phyloP scores from a whole-genome alignment of 257 asterid species.

The Solanum microdontum region DNA sequence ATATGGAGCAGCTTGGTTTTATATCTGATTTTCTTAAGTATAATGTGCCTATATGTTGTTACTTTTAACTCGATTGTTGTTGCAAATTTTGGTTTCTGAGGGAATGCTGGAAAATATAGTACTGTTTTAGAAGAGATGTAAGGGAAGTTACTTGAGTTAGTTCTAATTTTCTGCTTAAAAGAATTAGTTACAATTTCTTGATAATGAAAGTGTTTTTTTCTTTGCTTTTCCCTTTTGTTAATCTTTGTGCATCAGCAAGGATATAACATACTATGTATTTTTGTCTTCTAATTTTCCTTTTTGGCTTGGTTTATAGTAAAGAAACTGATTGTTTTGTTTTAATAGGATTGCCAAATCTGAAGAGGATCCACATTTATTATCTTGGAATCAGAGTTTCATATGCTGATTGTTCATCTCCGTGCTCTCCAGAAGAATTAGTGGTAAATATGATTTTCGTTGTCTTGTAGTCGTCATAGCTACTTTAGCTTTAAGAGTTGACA shows the following conservation, averaged over 20 bases:
- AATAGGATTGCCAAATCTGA: not conserved
- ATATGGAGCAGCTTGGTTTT: not conserved
- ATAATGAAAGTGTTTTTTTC: not conserved
- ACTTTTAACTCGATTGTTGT: not conserved
- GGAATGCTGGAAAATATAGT: not conserved
- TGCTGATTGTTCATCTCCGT: not conserved
- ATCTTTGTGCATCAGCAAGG: not conserved
- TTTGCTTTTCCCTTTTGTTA: not conserved
- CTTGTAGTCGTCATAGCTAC: not conserved
- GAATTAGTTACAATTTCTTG: not conserved
- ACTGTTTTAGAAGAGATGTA: not conserved
- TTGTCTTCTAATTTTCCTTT: not conserved
- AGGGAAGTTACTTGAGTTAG: not conserved
- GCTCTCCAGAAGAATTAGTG: not conserved
- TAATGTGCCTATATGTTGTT: not conserved
- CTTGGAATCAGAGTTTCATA: not conserved
- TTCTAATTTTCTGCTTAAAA: not conserved
- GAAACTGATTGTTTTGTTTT: not conserved
- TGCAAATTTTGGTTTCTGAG: not conserved
- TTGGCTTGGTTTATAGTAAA: not conserved
- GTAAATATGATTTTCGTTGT: not conserved
- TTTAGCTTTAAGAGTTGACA: not conserved
- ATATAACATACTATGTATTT: not conserved
- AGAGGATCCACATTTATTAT: not conserved
- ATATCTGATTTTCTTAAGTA: not conserved